A percentile compares a stretch with the other conserved stretches of the same genome.
These are phyloP conservation scores for Durotheca rogersii DNA, from an alignment of 495 filamentous ascomycete species.

Conservation along the genomic window DNA sequence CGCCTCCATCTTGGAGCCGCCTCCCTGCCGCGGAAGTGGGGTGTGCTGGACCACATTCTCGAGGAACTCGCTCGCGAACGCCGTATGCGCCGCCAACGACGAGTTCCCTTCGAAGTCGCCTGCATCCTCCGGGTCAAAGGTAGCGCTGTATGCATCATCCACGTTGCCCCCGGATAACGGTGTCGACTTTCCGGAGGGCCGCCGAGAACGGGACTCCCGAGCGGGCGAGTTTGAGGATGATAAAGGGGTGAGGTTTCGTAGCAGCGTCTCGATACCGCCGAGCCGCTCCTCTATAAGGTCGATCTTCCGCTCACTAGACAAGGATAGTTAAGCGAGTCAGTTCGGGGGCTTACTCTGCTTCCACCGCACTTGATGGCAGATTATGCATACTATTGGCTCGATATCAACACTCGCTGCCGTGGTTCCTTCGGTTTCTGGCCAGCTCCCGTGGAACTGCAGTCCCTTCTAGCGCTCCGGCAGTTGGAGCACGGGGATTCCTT, in stretches of 20 bases:
- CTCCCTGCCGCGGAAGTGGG: conserved; percentile 41
- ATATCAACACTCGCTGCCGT: conserved; percentile 65
- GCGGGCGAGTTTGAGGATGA: conserved; percentile 18
- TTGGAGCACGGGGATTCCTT: conserved; percentile 67
- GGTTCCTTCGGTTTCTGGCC: conserved; percentile 60
- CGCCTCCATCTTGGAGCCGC: conserved; percentile 54
- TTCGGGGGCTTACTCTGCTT: background rate
- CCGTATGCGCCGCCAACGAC: conserved; percentile 61
- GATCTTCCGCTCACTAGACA: conserved; percentile 68
- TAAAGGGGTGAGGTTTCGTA: conserved; percentile 43
- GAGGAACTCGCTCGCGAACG: conserved; percentile 62
- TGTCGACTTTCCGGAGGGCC: conserved; percentile 11
- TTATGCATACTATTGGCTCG: conserved; percentile 62
- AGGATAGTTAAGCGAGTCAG: conserved; percentile 1
- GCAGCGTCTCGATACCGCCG: conserved; percentile 56
- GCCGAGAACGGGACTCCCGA: conserved; percentile 7
- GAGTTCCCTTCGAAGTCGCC: conserved; percentile 62
- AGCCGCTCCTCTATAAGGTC: conserved; percentile 65
- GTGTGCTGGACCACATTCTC: conserved; percentile 59
- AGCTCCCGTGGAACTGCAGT: conserved; percentile 59
- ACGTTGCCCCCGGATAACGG: conserved; percentile 9
- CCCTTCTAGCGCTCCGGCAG: conserved; percentile 59
- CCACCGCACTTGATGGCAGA: background rate
- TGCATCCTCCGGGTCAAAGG: conserved; percentile 40
- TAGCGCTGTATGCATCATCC: conserved; percentile 27